Evolutionary conservation across 2,329 filamentous ascomycete genomes (phyloP).

Genomic region (Colletotrichum lini): DNA sequence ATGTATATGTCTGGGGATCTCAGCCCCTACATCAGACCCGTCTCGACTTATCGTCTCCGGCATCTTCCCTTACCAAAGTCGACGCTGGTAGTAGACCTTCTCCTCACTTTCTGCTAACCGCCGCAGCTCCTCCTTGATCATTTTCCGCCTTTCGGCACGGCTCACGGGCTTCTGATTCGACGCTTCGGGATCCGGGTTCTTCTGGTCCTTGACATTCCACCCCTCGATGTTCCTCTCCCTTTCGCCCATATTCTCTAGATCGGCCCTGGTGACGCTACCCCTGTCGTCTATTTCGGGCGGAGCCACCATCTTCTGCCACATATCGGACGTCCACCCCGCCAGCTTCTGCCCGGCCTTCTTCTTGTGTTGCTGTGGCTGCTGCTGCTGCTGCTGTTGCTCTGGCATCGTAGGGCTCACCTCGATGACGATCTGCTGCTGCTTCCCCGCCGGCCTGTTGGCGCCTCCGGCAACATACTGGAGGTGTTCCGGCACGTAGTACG

Average conservation of each 20-base stretch:
- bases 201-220: conserved; percentile 42
- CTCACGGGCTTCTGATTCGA: conserved; percentile 64
- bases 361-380: conserved; percentile 23
- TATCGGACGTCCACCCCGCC: conserved; percentile 36
- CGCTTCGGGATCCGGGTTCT: conserved; percentile 54
- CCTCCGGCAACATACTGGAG: conserved; percentile 59
- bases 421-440: conserved; percentile 47
- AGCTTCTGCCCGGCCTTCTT: conserved; percentile 39
- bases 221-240: conserved; percentile 44
- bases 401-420: conserved; percentile 55
- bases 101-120: conserved; percentile 61
- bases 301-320: conserved; percentile 35
- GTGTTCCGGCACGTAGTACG: conserved; percentile 63
- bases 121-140: conserved; percentile 72
- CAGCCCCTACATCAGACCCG: not conserved
- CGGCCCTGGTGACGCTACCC: conserved; percentile 26
- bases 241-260: conserved; percentile 46
- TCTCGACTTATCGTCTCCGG: not conserved
- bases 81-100: conserved; percentile 68
- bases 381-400: conserved; percentile 36
- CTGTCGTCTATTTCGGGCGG: conserved; percentile 21
- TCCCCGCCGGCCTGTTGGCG: conserved; percentile 13
- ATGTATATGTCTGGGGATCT: not conserved
- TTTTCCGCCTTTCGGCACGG: conserved; percentile 66
- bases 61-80: conserved; percentile 62